Percentiles rank a stretch among this genome's conserved stretches.
These are phyloP conservation scores for Paxillus ammoniavirescens DNA, from an alignment of 768 basidiomycete genomes.

Conservation along the genomic window DNA sequence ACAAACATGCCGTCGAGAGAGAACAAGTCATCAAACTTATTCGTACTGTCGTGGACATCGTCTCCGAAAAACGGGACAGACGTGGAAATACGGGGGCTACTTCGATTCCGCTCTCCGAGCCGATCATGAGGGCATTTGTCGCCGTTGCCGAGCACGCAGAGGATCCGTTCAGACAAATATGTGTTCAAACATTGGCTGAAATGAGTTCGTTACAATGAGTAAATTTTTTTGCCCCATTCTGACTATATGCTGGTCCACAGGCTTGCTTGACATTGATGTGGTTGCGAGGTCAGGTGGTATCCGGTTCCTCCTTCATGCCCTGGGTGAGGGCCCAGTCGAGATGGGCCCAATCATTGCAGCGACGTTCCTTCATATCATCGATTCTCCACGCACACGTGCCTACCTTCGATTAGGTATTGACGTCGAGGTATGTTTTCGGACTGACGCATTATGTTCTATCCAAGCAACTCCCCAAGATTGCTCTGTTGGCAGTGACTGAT, in stretches of 20 bases:
- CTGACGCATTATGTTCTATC: background rate
- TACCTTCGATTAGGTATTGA: constrained; percentile 82
- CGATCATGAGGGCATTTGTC: constrained; percentile 84
- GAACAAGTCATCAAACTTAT: constrained; percentile 92
- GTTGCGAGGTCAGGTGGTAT: constrained; percentile 81
- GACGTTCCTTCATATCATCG: constrained; percentile 79
- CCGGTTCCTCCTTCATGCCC: constrained; percentile 77
- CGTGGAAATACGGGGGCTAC: constrained; percentile 40
- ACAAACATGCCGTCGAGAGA: constrained; percentile 78
- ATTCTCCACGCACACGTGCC: constrained; percentile 78
- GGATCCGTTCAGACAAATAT: constrained; percentile 81
- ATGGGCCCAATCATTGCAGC: constrained; percentile 75
- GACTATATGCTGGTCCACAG: constrained; percentile 39
- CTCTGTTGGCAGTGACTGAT: constrained; percentile 87
- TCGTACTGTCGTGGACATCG: constrained; percentile 76
- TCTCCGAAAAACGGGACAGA: constrained; percentile 52
- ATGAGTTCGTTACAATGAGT: constrained; percentile 56
- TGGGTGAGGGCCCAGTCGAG: constrained; percentile 89
- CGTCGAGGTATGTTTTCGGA: constrained; percentile 65
- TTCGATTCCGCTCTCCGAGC: constrained; percentile 63
- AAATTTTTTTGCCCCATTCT: constrained; percentile 7
- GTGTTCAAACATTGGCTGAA: constrained; percentile 86
- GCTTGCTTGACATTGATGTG: constrained; percentile 84
- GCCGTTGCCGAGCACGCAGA: constrained; percentile 92
- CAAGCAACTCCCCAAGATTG: constrained; percentile 51